phyloP scores from a whole-genome alignment of 2,329 filamentous ascomycete species.

The Aureobasidium zeae region DNA sequence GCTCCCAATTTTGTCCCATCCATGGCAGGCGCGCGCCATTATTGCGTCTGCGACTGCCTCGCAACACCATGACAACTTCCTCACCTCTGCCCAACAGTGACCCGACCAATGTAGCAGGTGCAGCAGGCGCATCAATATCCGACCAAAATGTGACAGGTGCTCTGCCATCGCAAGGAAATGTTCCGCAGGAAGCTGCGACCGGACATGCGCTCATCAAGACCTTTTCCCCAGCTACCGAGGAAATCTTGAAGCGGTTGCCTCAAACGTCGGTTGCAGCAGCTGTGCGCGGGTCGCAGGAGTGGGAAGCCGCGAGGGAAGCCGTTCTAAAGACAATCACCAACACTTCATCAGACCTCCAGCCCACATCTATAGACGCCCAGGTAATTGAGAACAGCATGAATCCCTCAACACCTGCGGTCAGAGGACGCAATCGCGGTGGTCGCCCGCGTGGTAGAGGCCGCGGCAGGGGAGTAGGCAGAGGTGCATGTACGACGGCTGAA shows the following conservation, averaged over 20 bases:
- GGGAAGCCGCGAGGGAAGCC: conserved; percentile 39
- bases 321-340: conserved; percentile 38
- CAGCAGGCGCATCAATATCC: too few relatives aligned
- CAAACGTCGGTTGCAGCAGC: conserved; percentile 25
- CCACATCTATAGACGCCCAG: too few relatives aligned
- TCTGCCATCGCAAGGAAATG: too few relatives aligned
- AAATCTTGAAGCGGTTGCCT: conserved; percentile 33
- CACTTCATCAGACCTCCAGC: too few relatives aligned
- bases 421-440: conserved; percentile 21
- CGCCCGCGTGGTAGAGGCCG: conserved; percentile 1
- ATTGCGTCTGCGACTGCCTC: too few relatives aligned
- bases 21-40: too few relatives aligned
- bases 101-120: too few relatives aligned
- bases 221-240: conserved; percentile 31
- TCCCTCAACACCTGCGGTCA: conserved; percentile 7
- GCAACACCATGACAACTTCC: too few relatives aligned
- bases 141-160: too few relatives aligned
- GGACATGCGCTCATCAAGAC: background rate
- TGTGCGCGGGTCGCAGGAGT: conserved; percentile 29
- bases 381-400: too few relatives aligned
- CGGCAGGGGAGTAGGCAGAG: conserved; percentile 19
- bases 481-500: conserved; percentile 19
- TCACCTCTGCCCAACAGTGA: too few relatives aligned
- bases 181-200: background rate
- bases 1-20: too few relatives aligned